Evolutionary conservation across 805 yeast species (phyloP).

Genomic region (Teunomyces tritomae): DNA sequence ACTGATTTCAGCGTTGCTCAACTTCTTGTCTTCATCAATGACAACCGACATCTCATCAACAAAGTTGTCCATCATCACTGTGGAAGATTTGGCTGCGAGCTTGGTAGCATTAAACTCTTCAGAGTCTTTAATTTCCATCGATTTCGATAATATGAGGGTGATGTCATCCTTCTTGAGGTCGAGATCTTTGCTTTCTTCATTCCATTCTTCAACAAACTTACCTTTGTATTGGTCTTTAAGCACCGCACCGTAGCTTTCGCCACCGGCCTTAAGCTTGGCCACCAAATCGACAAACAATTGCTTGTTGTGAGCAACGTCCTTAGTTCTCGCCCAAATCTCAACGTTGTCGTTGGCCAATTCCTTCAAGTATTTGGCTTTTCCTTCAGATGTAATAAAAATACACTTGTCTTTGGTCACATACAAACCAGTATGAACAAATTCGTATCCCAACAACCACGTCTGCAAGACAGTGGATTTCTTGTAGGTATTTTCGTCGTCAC

Average conservation of each 20-base stretch:
- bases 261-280: constrained; percentile 37
- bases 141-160: constrained; percentile 48
- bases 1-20: constrained; percentile 68
- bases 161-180: constrained; percentile 44
- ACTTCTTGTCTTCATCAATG: constrained; percentile 81
- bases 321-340: constrained; percentile 70
- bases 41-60: constrained; percentile 84
- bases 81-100: constrained; percentile 74
- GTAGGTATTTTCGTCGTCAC: constrained; percentile 86
- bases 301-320: constrained; percentile 75
- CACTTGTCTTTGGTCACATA: constrained; percentile 59
- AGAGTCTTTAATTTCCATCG: constrained; percentile 74
- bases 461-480: constrained; percentile 84
- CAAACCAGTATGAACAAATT: constrained; percentile 88
- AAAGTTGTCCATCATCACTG: constrained; percentile 75
- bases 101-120: constrained; percentile 66
- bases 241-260: constrained; percentile 59
- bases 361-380: constrained; percentile 77
- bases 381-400: constrained; percentile 71
- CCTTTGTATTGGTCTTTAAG: constrained; percentile 79
- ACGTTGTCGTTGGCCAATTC: constrained; percentile 48
- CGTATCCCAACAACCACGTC: constrained; percentile 91
- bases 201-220: constrained; percentile 83
- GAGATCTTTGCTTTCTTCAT: constrained; percentile 24
- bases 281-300: constrained; percentile 59